Evolutionary conservation across 2,329 filamentous ascomycete species (phyloP), one percentile per base, ranked within the genome.

Genomic region (Monosporascus sp.): DNA sequence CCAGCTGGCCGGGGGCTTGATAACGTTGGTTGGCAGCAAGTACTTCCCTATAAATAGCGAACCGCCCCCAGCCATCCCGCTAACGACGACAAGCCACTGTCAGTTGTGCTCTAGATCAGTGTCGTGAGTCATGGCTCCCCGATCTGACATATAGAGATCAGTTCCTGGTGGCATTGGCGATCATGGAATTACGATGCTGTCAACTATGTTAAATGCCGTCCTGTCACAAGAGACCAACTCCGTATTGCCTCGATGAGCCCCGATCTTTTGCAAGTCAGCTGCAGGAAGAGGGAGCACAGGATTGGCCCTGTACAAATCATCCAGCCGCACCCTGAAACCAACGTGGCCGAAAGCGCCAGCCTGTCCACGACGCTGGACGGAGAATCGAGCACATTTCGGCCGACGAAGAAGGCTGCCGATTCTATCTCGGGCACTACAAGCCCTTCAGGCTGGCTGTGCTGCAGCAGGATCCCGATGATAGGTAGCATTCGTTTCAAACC

Each of bases 371-470:
- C 14, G 35, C 48, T 25, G 49, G 54, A 48, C 68, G 65, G 58
- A 51, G 49, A 37, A 52, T 68, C 46, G 51, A 63, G 43, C 46
- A 50, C 27, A 51, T 68, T 39, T 47, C 55, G 11, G 48, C 50
- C 38, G 54, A 65, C 53, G 60, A 65, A 5, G 51, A 60, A 20
- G 63, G 62, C 31, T 57, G 58, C 25, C 56, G 54, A 7, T 69
- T 68, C 50, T 67, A 62, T 27, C 59, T 68, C 37, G 60, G 59
- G 46, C 55, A 60, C 27, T 65, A 66, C 52, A 68, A 62, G 47
- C 61, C 64, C 2, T 68, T 69, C 47, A 58, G 66, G 53, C 57
- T 68, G 45, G 54, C 51, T 31, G 60, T 65, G 18, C 57, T 68
- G 43, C 55, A 60, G 56, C 56, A 57, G 47, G 64, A 67, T 41